phyloP scores from a whole-genome alignment of 352 stramenopile genomes.

The Phytopythium ostracodes region DNA sequence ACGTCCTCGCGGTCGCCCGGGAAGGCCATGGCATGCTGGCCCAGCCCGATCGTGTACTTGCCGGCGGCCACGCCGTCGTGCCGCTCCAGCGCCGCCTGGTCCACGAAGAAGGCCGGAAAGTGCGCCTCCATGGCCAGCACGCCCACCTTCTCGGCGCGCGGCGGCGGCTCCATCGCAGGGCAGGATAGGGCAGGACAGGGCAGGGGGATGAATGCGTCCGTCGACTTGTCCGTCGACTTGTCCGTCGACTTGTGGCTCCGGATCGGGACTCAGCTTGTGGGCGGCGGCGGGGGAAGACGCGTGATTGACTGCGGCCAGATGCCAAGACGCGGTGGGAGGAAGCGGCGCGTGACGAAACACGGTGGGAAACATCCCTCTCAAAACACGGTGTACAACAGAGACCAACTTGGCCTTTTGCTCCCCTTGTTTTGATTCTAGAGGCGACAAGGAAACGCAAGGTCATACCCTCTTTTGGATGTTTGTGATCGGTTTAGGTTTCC shows the following conservation, averaged over 20 bases:
- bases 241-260: neutral
- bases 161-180: conserved; percentile 15
- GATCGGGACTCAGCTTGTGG: neutral
- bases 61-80: conserved; percentile 80
- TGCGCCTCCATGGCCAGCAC: conserved; percentile 98
- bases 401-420: too few relatives aligned
- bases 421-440: neutral
- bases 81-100: conserved; percentile 92
- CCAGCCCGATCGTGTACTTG: conserved; percentile 71
- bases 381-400: neutral
- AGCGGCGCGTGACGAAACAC: neutral
- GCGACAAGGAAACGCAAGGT: neutral
- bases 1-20: conserved; percentile 69
- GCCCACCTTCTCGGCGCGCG: conserved; percentile 84
- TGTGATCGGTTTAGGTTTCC: neutral
- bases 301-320: neutral
- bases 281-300: neutral
- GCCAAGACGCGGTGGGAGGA: neutral
- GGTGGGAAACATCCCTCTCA: neutral
- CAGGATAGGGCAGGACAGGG: too few relatives aligned
- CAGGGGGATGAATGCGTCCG: too few relatives aligned
- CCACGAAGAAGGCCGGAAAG: conserved; percentile 92
- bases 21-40: conserved; percentile 60
- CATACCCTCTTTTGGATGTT: neutral
- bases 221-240: too few relatives aligned